A percentile compares a stretch with the other conserved stretches of the same genome.
These are phyloP conservation scores for Kazachstania kunashirensis DNA, from an alignment of 805 yeast species.

Conservation along the genomic window DNA sequence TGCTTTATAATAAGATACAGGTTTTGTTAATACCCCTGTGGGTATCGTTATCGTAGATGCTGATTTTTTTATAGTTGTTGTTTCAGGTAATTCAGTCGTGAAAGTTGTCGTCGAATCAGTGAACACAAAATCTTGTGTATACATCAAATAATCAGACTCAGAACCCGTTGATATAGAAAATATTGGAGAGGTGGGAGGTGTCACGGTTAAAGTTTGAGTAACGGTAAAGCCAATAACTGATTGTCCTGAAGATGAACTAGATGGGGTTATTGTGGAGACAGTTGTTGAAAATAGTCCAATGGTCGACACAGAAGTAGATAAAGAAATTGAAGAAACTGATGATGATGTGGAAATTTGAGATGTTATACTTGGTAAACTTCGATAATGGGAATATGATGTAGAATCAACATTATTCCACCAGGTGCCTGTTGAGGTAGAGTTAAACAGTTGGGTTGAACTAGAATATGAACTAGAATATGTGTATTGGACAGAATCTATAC, in stretches of 20 bases:
- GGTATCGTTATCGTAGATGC: conserved; percentile 1
- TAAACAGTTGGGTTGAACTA: too few relatives aligned
- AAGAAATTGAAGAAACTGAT: conserved; percentile 4
- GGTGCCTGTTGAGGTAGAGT: too few relatives aligned
- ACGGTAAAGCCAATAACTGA: too few relatives aligned
- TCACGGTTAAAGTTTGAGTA: background rate
- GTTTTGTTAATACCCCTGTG: background rate
- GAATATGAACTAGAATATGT: too few relatives aligned
- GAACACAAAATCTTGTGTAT: conserved; percentile 12
- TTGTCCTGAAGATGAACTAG: background rate
- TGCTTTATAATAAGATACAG: conserved; percentile 3
- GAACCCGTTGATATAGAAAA: conserved; percentile 8
- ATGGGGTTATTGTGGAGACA: background rate
- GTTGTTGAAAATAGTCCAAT: background rate
- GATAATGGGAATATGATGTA: too few relatives aligned
- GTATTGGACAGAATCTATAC: too few relatives aligned
- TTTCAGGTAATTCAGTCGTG: conserved; percentile 10
- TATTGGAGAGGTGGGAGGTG: conserved; percentile 1
- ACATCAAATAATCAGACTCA: conserved; percentile 6
- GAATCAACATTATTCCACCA: too few relatives aligned
- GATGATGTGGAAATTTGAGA: too few relatives aligned
- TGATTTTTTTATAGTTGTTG: background rate
- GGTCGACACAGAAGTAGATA: background rate
- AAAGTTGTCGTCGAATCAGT: conserved; percentile 15
- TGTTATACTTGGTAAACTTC: too few relatives aligned